Evolutionary conservation across 2,329 filamentous ascomycete genomes (phyloP), one percentile per base, ranked within the genome.

Genomic region (Claviceps paspali): DNA sequence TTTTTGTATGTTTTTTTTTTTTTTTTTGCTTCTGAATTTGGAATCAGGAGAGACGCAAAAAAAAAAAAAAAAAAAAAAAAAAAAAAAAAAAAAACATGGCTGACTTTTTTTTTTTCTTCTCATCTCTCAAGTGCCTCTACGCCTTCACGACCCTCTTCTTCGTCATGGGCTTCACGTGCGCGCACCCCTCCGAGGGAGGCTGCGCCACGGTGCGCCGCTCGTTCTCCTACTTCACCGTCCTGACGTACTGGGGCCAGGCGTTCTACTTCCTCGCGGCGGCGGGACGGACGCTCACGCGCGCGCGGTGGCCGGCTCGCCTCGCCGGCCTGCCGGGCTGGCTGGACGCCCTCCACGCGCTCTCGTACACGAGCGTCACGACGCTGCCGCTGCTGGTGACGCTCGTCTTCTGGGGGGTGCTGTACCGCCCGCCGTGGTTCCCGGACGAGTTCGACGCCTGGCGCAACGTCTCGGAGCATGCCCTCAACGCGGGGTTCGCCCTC

Each of bases 151-250:
- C 75, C 10, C 68, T 80, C 40, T 67, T 91, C 60, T 73, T 78
- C 63, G 70, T 73, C 52, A 73, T 86, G 52, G 76, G 65, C 42
- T 82, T 71, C 66, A 60, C 72, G 42, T 76, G 75, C 50, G 60
- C 64, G n/a, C 65, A 73, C 52, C 53, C 56, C 24, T 36, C 43
- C 1, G 46, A 51, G 9, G 61, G 61, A 42, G 61, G 67, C 34
- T 68, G 66, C 51, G 45, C 51, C 24, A 51, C 49, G 1, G 68
- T 72, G 19, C 60, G 64, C 36, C 57, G 64, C 32, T 69, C 68
- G 32, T 91, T 92, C 63, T 83, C 77, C 49, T 92, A 75, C 65
- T 92, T 93, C 63, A 92, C 85, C 21, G 66, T 77, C 50, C 63
- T 91, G 41, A 83, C 80, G 8, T 91, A 79, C 66, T 91, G 82